Base-by-base conservation (phyloP, 2,329 filamentous ascomycete genomes). In the Beauveria varroae region DNA sequence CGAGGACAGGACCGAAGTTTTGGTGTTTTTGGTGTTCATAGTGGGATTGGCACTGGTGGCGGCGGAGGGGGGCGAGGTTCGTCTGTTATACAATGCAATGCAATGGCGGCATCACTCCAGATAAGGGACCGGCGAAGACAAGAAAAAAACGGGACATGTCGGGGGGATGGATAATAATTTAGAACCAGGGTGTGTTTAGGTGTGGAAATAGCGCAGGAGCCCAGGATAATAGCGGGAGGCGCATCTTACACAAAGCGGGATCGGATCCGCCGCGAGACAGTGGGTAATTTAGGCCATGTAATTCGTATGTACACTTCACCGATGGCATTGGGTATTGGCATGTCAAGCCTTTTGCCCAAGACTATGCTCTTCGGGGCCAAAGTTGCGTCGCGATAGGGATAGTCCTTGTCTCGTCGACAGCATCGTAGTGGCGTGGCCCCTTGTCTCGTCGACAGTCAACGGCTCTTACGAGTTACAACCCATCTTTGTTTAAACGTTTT, bases 211-310 rank as follows among this genome's bases (percentile, higher is more conserved):
- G 58, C 58, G 58, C 51, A 55, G 44, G 41, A 55, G 20, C 10
- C 40, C 8, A 28, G 50, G 58, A 54, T 55, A 60, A 60, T 54
- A 61, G 58, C 51, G 58, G 58, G 51, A 61, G 51, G 28, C 51
- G 58, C 51, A 61, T 61, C 58, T 60, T 60, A 60, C 57, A 24
- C 43, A 49, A 18, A 55, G 51, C 58, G 51, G 58, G 34, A 61
- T 61, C 51, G 51, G 58, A 61, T 61, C 50, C 51, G 58, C 51
- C 43, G 49, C 49, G 22, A 55, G 51, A 55, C 46, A 55, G 26
- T 54, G 26, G 57, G 41, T 20, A 61, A 43, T 52, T 58, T 24
- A 34, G 56, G 50, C 44, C 28, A 46, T 10, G 22, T 14, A 1
- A 3, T 47, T 34, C 24, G 2, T 22, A 50, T 30, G 28, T 9